phyloP scores from a whole-genome alignment of 305 asterid species.

The Vinca major region DNA sequence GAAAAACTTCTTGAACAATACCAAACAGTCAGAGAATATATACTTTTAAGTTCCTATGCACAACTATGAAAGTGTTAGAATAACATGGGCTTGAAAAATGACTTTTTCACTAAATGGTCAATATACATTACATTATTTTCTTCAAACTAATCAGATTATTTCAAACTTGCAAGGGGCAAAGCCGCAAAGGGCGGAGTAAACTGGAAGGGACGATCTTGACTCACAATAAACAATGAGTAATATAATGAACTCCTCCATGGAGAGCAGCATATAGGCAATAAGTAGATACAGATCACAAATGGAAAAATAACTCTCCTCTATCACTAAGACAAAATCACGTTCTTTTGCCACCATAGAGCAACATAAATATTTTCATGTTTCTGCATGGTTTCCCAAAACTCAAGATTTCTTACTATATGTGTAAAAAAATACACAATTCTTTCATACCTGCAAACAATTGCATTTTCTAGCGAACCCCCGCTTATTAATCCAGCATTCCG shows the following conservation, averaged over 20 bases:
- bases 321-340: not conserved
- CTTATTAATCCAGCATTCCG: conserved; percentile 61
- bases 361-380: not conserved
- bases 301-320: not conserved
- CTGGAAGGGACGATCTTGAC: not conserved
- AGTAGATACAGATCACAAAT: not conserved
- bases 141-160: not conserved
- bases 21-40: not conserved
- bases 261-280: not conserved
- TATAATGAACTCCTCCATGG: not conserved
- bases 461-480: conserved; percentile 76
- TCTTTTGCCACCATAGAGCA: not conserved
- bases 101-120: not conserved
- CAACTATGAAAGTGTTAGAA: not conserved
- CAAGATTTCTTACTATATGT: not conserved
- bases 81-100: no score
- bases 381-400: not conserved
- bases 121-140: not conserved
- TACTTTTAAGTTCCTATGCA: not conserved
- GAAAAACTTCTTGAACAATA: not conserved
- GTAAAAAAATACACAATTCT: not conserved
- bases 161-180: not conserved
- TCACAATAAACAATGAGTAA: not conserved
- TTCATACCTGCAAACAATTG: conserved; percentile 70
- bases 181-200: not conserved